phyloP scores from a whole-genome alignment of 495 filamentous ascomycete genomes.

The Penicillium pulvis region DNA sequence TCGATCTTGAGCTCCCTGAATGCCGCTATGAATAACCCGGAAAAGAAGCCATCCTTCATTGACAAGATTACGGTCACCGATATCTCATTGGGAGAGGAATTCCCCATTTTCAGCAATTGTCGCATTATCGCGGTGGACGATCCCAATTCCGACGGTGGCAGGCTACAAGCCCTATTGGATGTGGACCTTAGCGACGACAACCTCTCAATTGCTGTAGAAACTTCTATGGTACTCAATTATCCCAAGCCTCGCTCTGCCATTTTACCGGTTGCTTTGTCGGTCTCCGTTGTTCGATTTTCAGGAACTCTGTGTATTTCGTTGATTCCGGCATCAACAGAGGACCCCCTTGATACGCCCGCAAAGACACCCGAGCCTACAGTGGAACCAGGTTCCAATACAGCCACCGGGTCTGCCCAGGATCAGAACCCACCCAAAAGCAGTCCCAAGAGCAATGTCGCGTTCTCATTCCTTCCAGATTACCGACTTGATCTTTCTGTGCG shows the following conservation, averaged over 20 bases:
- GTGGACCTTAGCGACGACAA: slow-evolving; percentile 91
- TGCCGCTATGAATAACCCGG: slow-evolving; percentile 75
- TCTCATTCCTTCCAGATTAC: slow-evolving; percentile 95
- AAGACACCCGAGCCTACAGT: slow-evolving; percentile 33
- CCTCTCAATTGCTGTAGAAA: slow-evolving; percentile 91
- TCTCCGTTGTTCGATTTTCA: slow-evolving; percentile 90
- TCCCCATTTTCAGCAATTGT: slow-evolving; percentile 98
- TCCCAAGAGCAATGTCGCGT: slow-evolving; percentile 80
- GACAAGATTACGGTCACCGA: slow-evolving; percentile 94
- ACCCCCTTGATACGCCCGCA: slow-evolving; percentile 36
- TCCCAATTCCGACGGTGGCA: slow-evolving; percentile 53
- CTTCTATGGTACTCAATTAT: slow-evolving; percentile 90
- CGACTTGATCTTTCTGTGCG: slow-evolving; percentile 88
- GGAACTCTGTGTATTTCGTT: slow-evolving; percentile 93
- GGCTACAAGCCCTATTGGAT: slow-evolving; percentile 94
- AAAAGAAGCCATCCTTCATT: slow-evolving; percentile 83
- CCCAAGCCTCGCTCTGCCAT: slow-evolving; percentile 86
- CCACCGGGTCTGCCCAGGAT: slow-evolving; percentile 22
- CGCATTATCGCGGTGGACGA: slow-evolving; percentile 72
- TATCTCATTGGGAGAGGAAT: slow-evolving; percentile 90
- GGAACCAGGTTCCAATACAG: slow-evolving; percentile 10
- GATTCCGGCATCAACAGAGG: slow-evolving; percentile 60
- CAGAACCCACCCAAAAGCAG: slow-evolving; percentile 34
- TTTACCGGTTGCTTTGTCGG: slow-evolving; percentile 87
- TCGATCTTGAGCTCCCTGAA: slow-evolving; percentile 96